Evolutionary conservation across 768 basidiomycete species (phyloP), one percentile per base, ranked within the genome.

Genomic region (Hydnomerulius pinastri): DNA sequence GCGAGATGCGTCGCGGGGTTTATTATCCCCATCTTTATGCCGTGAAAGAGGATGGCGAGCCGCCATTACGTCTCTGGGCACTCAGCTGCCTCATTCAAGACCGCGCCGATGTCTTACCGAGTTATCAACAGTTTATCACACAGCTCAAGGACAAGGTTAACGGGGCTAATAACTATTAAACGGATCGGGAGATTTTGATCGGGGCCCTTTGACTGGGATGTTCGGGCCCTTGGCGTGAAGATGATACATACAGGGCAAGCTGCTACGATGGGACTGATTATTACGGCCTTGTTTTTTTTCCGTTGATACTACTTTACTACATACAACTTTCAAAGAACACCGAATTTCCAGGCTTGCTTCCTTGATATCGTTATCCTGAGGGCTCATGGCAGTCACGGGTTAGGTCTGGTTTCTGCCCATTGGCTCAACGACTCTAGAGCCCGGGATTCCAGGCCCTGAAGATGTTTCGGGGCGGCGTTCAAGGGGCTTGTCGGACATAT

Each of bases 31-130:
- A 98, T 67, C 74, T 99, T 6, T 99, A 98, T 62, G 77, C 98
- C 45, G 94, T 98, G 62, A 99, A 98, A 73, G 94, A 98, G 67
- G 97, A 99, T 59, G 96, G 94, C 52, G 97, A 99, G 70, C 90
- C 93, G 6, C 87, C 94, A 38, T 75, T 99, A 63, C 79, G 95
- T 53, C 79, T 94, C 51, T 99, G 97, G 97, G 97, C 96, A 1
- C 78, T 99, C 53, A 93, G 91, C 64, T 82, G 83, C 61, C 81
- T 99, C 57, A 88, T 98, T 58, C 96, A 98, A 72, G 97, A 98
- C 70, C 86, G 97, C 50, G 86, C 92, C 61, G 97, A 99, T 68
- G 85, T 91, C 53, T 75, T 92, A 64, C 94, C 94, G 42, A 97
- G 94, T 67, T 99, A 98, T 71, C 89, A 93, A 62, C 96, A 98